Evolutionary conservation across 2,329 filamentous ascomycete genomes (phyloP).

Genomic region (Neonectria punicea): DNA sequence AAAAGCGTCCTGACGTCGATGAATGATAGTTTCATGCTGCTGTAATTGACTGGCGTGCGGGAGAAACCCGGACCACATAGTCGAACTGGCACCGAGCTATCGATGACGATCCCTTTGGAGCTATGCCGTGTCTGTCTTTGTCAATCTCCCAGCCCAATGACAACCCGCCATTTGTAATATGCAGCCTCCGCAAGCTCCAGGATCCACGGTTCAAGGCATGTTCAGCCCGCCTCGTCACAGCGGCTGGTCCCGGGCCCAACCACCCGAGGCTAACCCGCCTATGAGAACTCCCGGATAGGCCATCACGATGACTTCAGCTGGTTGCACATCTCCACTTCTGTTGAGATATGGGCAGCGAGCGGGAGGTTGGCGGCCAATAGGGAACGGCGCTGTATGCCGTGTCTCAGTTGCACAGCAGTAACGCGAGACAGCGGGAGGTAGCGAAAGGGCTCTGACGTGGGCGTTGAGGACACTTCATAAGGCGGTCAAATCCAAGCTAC

Average conservation of each 20-base stretch:
- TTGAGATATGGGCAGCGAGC: slow-evolving; percentile 17
- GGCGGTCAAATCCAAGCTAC: slow-evolving; percentile 14
- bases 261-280: slow-evolving; percentile 4
- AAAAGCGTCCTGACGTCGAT: slow-evolving; percentile 32
- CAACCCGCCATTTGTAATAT: slow-evolving; percentile 18
- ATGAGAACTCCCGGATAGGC: slow-evolving; percentile 9
- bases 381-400: slow-evolving; percentile 3
- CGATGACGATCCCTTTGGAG: slow-evolving; percentile 13
- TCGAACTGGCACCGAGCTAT: not conserved
- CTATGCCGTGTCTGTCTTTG: slow-evolving; percentile 11
- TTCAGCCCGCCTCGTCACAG: slow-evolving; percentile 11
- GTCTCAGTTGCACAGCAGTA: slow-evolving; percentile 7
- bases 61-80: not conserved
- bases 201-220: slow-evolving; percentile 1
- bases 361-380: slow-evolving; percentile 14
- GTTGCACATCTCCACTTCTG: slow-evolving; percentile 8
- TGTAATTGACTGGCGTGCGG: slow-evolving; percentile 13
- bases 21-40: slow-evolving; percentile 39
- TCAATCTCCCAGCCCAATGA: slow-evolving; percentile 13
- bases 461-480: not conserved
- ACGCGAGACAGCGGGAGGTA: slow-evolving; percentile 17
- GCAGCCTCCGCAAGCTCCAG: slow-evolving; percentile 12
- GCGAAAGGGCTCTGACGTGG: slow-evolving; percentile 15
- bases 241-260: slow-evolving; percentile 21
- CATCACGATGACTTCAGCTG: slow-evolving; percentile 14